Percentiles rank a stretch among this genome's conserved stretches.
These are phyloP conservation scores for Glycine tomentella DNA, from an alignment of 306 rosid genomes.

Conservation along the genomic window DNA sequence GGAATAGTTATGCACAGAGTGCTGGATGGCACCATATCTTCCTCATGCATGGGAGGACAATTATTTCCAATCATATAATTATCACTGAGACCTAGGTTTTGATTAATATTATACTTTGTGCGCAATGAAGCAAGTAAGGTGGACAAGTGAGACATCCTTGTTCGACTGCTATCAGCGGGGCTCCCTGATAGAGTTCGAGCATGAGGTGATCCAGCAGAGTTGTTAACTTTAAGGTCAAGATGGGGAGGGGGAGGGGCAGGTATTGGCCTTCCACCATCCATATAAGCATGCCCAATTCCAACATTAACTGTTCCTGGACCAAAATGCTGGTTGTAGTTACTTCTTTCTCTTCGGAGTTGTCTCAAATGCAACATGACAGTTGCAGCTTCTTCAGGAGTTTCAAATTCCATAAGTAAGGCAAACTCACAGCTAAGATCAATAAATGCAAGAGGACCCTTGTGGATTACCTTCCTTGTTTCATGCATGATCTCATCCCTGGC, in stretches of 20 bases:
- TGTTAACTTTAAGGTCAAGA: too few species aligned
- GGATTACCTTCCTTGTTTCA: conserved; percentile 76
- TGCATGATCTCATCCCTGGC: conserved; percentile 90
- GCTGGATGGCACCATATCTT: conserved; percentile 64
- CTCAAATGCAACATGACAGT: conserved; percentile 87
- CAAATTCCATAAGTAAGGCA: conserved; percentile 89
- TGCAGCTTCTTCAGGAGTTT: conserved; percentile 88
- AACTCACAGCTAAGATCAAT: conserved; percentile 84
- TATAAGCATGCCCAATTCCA: conserved; percentile 53
- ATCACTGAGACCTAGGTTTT: conserved; percentile 60
- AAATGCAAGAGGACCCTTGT: conserved; percentile 69
- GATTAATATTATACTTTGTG: conserved; percentile 68
- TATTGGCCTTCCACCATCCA: conserved; percentile 66
- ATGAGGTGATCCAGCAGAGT: conserved; percentile 63
- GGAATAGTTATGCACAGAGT: conserved; percentile 71
- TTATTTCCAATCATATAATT: conserved; percentile 58
- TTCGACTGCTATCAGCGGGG: conserved; percentile 63
- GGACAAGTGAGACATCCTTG: conserved; percentile 67
- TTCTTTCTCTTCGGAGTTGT: conserved; percentile 76
- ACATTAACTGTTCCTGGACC: conserved; percentile 62
- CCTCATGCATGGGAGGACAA: conserved; percentile 58
- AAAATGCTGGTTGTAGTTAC: conserved; percentile 60
- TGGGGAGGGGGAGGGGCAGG: conserved; percentile 14
- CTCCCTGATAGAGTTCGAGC: conserved; percentile 61
- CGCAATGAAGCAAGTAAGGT: conserved; percentile 64